Percentiles rank a stretch among this genome's conserved stretches.
phyloP scores from a whole-genome alignment of 2,329 filamentous ascomycete species.

The Monosporascus ibericus region DNA sequence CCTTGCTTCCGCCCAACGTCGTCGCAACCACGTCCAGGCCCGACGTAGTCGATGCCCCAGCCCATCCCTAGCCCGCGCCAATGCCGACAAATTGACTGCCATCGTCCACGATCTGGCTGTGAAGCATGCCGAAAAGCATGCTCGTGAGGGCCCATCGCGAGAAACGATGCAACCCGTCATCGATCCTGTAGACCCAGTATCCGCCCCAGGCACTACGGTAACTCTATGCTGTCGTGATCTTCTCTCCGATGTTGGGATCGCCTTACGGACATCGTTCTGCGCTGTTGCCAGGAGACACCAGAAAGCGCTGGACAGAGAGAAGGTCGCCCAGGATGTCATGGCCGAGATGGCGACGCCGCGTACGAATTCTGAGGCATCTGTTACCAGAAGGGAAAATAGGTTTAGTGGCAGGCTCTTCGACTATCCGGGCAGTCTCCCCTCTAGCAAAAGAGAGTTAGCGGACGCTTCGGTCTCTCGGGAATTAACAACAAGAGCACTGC shows the following conservation, averaged over 20 bases:
- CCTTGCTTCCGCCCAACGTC: constrained; percentile 45
- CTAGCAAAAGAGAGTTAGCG: constrained; percentile 1
- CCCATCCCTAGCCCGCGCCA: constrained; percentile 26
- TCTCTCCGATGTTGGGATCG: constrained; percentile 38
- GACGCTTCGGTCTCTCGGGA: constrained; percentile 5
- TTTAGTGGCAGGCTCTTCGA: constrained; percentile 11
- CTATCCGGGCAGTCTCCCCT: constrained; percentile 7
- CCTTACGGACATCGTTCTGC: constrained; percentile 45
- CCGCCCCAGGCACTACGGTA: constrained; percentile 21
- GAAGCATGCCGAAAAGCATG: constrained; percentile 43
- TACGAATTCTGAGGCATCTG: constrained; percentile 13
- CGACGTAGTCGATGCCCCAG: constrained; percentile 26
- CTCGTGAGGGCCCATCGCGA: constrained; percentile 27
- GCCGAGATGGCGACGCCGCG: constrained; percentile 23
- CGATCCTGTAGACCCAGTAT: constrained; percentile 18
- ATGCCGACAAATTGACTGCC: constrained; percentile 28
- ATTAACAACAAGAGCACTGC: constrained; percentile 11
- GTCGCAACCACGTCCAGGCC: constrained; percentile 39
- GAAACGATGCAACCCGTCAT: constrained; percentile 20
- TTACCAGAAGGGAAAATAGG: constrained; percentile 11
- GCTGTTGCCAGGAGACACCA: constrained; percentile 37
- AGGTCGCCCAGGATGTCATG: constrained; percentile 41
- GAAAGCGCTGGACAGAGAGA: constrained; percentile 34
- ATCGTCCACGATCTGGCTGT: constrained; percentile 38
- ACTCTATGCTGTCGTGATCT: constrained; percentile 45